phyloP scores from a whole-genome alignment of 768 basidiomycete species.

The Hericium erinaceus region DNA sequence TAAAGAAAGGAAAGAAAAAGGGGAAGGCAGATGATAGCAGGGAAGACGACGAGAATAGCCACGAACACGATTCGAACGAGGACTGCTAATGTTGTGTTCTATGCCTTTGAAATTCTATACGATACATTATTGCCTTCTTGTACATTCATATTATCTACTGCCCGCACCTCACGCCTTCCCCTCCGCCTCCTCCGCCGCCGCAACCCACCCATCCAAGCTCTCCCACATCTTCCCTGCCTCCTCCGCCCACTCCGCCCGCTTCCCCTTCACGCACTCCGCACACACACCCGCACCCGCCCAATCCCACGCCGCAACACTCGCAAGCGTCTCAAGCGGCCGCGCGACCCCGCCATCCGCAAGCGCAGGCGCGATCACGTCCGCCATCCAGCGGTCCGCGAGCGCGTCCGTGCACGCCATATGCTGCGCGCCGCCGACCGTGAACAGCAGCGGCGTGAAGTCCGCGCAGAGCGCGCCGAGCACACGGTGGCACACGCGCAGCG shows the following conservation, averaged over 20 bases:
- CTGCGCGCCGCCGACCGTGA: slow-evolving; percentile 57
- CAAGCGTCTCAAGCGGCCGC: slow-evolving; percentile 64
- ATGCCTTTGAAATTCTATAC: background rate
- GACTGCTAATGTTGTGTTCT: background rate
- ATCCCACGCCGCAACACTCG: slow-evolving; percentile 42
- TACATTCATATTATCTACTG: background rate
- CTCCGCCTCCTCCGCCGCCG: slow-evolving; percentile 9
- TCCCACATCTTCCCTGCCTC: slow-evolving; percentile 55
- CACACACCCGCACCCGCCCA: slow-evolving; percentile 57
- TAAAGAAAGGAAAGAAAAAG: background rate
- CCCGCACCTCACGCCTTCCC: background rate
- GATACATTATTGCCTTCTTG: background rate
- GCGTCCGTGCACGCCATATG: slow-evolving; percentile 72
- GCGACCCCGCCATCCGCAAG: slow-evolving; percentile 53
- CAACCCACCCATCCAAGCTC: slow-evolving; percentile 51
- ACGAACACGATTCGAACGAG: background rate
- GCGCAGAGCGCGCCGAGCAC: slow-evolving; percentile 37
- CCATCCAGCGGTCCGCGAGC: slow-evolving; percentile 66
- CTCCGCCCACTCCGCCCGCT: slow-evolving; percentile 55
- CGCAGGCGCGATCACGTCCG: slow-evolving; percentile 58
- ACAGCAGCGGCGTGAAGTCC: slow-evolving; percentile 64
- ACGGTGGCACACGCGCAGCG: slow-evolving; percentile 17
- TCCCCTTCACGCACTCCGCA: slow-evolving; percentile 44
- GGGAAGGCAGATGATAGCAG: background rate
- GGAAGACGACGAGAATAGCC: background rate